Conservation (phyloP, 1,139 yeast species). For the Debaryomyces udenii region DNA sequence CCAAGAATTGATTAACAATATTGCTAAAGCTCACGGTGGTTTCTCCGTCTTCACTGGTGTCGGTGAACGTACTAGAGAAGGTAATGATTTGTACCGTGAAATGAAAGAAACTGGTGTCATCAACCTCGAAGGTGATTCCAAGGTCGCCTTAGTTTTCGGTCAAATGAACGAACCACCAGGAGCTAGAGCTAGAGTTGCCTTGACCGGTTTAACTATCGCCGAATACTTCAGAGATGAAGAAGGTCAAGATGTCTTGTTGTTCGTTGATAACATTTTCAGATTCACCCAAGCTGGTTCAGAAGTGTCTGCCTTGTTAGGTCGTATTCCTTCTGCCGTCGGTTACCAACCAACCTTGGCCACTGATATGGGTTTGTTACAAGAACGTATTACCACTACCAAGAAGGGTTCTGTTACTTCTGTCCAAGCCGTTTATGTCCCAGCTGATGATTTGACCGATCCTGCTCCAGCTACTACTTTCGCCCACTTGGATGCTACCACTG, state of each 20-base stretch:
- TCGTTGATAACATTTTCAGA: constrained; percentile 99
- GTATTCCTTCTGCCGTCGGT: constrained; percentile 99
- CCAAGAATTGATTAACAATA: constrained; percentile 99
- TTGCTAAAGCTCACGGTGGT: constrained; percentile 99
- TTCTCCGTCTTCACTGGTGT: constrained; percentile 99
- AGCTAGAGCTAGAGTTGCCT: constrained; percentile 99
- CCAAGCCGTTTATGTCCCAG: constrained; percentile 99
- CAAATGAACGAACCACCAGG: constrained; percentile 99
- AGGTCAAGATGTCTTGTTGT: constrained; percentile 99
- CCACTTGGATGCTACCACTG: constrained; percentile 99
- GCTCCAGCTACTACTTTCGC: constrained; percentile 99
- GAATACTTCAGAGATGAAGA: constrained; percentile 99
- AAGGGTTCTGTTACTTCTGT: constrained; percentile 99
- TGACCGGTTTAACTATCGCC: constrained; percentile 99
- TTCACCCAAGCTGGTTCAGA: constrained; percentile 99
- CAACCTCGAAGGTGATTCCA: constrained; percentile 98
- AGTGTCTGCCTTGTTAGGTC: constrained; percentile 99
- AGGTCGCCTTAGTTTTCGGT: constrained; percentile 99
- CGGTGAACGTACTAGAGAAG: constrained; percentile 99
- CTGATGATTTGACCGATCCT: constrained; percentile 99
- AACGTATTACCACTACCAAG: constrained; percentile 99
- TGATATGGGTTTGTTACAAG: constrained; percentile 99
- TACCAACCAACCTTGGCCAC: constrained; percentile 99
- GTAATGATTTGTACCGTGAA: constrained; percentile 99
- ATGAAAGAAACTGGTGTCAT: constrained; percentile 99